These are phyloP conservation scores for Stephanodiscus triporus DNA, from an alignment of 108 stramenopile genomes.

Conservation along the genomic window DNA sequence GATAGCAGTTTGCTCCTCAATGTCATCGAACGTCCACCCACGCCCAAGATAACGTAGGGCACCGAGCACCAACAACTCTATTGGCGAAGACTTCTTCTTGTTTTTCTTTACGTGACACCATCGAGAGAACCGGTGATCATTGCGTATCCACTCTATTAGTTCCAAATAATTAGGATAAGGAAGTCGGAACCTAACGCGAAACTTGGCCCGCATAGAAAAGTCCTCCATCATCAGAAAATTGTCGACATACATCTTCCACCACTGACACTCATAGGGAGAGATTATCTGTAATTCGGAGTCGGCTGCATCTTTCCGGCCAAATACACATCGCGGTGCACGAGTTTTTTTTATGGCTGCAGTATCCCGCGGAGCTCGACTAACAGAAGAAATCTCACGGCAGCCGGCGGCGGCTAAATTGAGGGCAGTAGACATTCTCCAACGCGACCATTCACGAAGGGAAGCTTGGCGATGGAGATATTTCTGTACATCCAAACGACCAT, in stretches of 20 bases:
- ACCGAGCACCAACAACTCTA: not conserved
- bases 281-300: not conserved
- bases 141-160: not conserved
- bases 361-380: no score
- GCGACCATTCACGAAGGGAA: no score
- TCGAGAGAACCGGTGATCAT: not conserved
- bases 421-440: not conserved
- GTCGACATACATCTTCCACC: not conserved
- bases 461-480: not conserved
- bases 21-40: constrained; percentile 17
- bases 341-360: not conserved
- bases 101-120: not conserved
- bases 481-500: not conserved
- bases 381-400: not conserved
- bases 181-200: not conserved
- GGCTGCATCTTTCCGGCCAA: not conserved
- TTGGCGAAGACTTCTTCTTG: not conserved
- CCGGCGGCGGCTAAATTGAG: not conserved
- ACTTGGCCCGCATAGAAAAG: not conserved
- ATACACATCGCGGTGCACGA: not conserved
- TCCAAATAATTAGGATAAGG: not conserved
- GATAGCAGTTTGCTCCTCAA: constrained; percentile 6
- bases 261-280: not conserved
- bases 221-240: not conserved
- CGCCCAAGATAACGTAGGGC: constrained; percentile 9